Base-by-base conservation (phyloP, 345 rosid genomes). In the Brassica nigra region DNA sequence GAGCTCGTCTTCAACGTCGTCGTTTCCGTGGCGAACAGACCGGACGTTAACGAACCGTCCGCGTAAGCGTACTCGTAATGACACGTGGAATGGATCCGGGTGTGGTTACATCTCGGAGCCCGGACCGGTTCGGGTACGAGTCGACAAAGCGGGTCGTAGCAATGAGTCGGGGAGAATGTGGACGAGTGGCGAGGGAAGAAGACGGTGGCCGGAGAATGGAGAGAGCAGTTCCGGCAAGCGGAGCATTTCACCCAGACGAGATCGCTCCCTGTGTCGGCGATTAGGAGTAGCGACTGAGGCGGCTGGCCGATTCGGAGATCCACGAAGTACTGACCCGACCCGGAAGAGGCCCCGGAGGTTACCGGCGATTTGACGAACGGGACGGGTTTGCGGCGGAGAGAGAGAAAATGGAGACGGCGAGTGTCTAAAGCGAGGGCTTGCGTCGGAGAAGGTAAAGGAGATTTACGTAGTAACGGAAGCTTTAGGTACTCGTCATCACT, bases 181-280 rank as follows among this genome's bases (percentile, higher is more conserved):
- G 97, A 58, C 4, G 98, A 90, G 29, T 82, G 96, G 58, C 97
- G 98, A 5, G 96, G 81, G 65, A 89, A 85, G 80, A 92, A 94
- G 66, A 88, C 76, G 62, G 94, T 84, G 70, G 89, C 83, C 16
- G 89, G 89, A 7, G 85, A 71, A 74, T 84, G 90, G 34, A 52
- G 39, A 37, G 85, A 84, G 84, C 92, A 89, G 85, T 84, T 75
- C 34, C 73, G 77, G 70, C 98, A 94, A 61, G 98, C 87, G 36
- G 98, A 89, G 84, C 98, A 94, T 47, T 85, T 81, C 2, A 90
- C 88, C 98, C 98, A 92, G 59, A 91, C 81, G 52, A 94, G 97
- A 79, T 92, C 97, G 74, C 97, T 92, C 61, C 97, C 93, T 5
- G 97, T 94, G 47, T 94, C 96, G 2, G 89, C 94, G 33, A 92